Base-by-base conservation (phyloP, 345 rosid genomes). In the Eucalyptus curtisii region DNA sequence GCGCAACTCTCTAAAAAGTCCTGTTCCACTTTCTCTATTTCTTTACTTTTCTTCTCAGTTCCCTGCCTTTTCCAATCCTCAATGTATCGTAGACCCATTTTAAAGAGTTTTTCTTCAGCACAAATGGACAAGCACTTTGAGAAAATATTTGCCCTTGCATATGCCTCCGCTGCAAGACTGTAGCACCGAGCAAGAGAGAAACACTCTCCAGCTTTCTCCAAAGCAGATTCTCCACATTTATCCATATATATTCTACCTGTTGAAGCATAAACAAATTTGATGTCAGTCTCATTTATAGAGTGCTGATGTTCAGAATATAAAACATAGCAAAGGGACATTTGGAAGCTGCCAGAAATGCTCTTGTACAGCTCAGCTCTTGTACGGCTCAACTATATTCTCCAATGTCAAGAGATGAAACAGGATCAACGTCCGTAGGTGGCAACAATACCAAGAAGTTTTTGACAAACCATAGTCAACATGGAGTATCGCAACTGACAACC, bases 211-310 rank as follows among this genome's bases (percentile, higher is more conserved):
- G 89, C 89, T 53, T 81, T 53, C 59, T 81, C 52, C 31, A 80
- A 53, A 53, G 27, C 33, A 37, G 89, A 82, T 88, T 82, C 86
- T 52, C 86, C 89, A 81, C 50, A 88, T 53, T 88, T 88, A 53
- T 88, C 89, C 15, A 91, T 33, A 52, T 91, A 94, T 33, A 92
- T 89, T 49, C 55, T 89, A n/a, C 93, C 95, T 94, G 92, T 85
- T 87, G 57, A 85, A 47, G 52, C 49, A 85, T 30, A 49, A 8
- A 49, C 25, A 30, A 4, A 66, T 66, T 31, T 66, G 17, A 66
- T 15, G 42, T 31, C 42, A 31, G 79, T 31, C 79, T 31, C 22
- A 66, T 31, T 66, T 31, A 16, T 66, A 31, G 42, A 30, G 6
- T 31, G 40, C 42, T 1, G 22, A 66, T 66, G 79, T 31, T 37